Evolutionary conservation across 2,329 filamentous ascomycete genomes (phyloP), one percentile per base, ranked within the genome.

Genomic region (Cercospora citrullina): DNA sequence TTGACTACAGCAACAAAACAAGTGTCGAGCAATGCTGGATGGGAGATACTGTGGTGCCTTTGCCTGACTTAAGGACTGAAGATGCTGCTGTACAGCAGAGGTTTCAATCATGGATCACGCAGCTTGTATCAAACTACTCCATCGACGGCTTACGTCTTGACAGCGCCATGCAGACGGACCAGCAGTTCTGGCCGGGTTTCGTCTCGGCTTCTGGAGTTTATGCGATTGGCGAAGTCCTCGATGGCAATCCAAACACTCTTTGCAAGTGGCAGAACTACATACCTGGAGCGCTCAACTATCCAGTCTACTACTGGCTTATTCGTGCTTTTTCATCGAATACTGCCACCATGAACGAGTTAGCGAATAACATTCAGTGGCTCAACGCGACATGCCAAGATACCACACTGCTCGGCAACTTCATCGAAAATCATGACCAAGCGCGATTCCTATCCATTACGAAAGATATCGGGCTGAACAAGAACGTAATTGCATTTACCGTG

Each of bases 51-150:
- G 82, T 80, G 3, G 83, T 86, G 7, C 81, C 83, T 0, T 82
- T 91, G 0, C 87, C 88, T 0, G 89, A 91, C 70, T 74, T 91
- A 14, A 80, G 86, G 63, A 90, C 89, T 0, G 81, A 85, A 42
- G 79, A 82, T 30, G 60, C 77, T 0, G 75, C 76, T 1, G 84
- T 90, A 6, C 81, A 83, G 28, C 75, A 75, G 10, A 79, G 85
- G 4, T 86, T 85, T 74, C 80, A 86, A 60, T 76, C 79, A 21
- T 91, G 89, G 89, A 81, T 91, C 69, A 77, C 75, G 14, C 80
- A 80, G 57, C 79, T 90, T 0, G 85, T 91, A 1, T 73, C 80
- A 3, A 87, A 87, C 69, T 91, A 89, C 74, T 81, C 81, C 26
- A 87, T 90, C 78, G 84, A 86, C 73, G 84, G 83, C 1, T 69